Evolutionary conservation across 139 green algal species (phyloP), one percentile per base, ranked within the genome.

Genomic region (Microglena sp.): DNA sequence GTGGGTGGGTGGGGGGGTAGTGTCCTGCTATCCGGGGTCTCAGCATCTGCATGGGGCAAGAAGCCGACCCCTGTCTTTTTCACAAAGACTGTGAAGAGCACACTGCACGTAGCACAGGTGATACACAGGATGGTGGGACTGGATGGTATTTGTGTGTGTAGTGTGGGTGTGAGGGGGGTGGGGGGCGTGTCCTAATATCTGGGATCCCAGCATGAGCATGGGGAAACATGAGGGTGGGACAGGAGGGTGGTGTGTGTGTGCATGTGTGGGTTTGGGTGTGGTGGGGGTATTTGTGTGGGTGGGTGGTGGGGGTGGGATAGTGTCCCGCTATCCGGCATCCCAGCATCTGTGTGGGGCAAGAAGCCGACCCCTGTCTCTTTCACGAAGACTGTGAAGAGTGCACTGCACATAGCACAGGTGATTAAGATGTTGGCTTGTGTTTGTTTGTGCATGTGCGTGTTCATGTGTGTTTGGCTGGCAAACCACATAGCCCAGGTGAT

Each of bases 341-440:
- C 40, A 11, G 40, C 40, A 18, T 50, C 40, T 50, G 40, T 18
- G 40, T 50, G 40, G 40, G 40, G 40, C 40, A 50, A 50, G 40
- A 11, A 18, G 11, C 11, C 11, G 40, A 50, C 15, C 40, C 11
- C 40, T 24, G 40, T 11, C 40, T 24, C 18, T 11, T 18, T 24
- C 40, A 50, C 31, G 8, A 60, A 60, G 53, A 60, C 5, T n/a
- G 21, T 64, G 5, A 64, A 64, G 56, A 31, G 43, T 64, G 56
- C 56, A 44, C 24, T 64, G 56, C 56, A 64, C 56, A 28, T 64
- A 15, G 56, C 56, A 21, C 56, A 64, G 56, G 56, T 64, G 31
- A 24, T 11, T 11, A 18, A 24, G 40, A 24, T 11, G 40, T 50
- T 50, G 40, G 40, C 15, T 11, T 50, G 40, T 50, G 40, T 11